Base-by-base conservation (phyloP, 179 eudicot genomes). In the Dionaea muscipula region DNA sequence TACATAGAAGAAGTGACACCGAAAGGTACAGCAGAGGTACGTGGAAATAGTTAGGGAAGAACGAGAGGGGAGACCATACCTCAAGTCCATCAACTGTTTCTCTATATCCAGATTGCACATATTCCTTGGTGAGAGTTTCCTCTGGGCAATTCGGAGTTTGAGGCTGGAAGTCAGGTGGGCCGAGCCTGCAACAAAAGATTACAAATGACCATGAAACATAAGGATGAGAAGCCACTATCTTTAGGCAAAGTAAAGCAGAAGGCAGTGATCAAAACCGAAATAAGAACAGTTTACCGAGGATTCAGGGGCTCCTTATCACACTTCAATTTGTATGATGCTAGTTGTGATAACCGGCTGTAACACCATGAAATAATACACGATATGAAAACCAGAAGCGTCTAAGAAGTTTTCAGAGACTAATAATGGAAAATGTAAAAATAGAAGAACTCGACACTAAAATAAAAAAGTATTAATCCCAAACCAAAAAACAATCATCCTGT, bases 21-120 rank as follows among this genome's bases (percentile, higher is more conserved):
- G 8, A 28, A 28, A 28, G 35, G 35, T 2, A 38, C 43, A 38
- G 6, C 36, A 38, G 10, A 38, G n/a, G 2, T n/a, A 37, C 38
- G 14, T 27, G 11, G 31, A 40, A 40, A 55, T 4, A 0, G 10
- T 47, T 40, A 33, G 27, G 49, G 23, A 46, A 38, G 47, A 11
- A 58, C 18, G 19, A 46, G 48, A 35, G 50, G 37, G 39, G 49
- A 63, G 51, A 27, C 25, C 31, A 57, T 66, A 91, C 98, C 98
- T 91, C 98, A 54, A 91, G 84, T 54, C 98, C 98, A 66, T 91
- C 98, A 71, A 84, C 86, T 45, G 91, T 84, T 79, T 91, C 98
- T 75, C 73, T 75, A 81, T 91, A 91, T 64, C 98, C 98, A 64
- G 78, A 62, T 68, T 72, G 91, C 68, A 74, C 91, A 77, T 86